Evolutionary conservation across 352 stramenopile species (phyloP), one percentile per base, ranked within the genome.

Genomic region (Phytophthora idaei): DNA sequence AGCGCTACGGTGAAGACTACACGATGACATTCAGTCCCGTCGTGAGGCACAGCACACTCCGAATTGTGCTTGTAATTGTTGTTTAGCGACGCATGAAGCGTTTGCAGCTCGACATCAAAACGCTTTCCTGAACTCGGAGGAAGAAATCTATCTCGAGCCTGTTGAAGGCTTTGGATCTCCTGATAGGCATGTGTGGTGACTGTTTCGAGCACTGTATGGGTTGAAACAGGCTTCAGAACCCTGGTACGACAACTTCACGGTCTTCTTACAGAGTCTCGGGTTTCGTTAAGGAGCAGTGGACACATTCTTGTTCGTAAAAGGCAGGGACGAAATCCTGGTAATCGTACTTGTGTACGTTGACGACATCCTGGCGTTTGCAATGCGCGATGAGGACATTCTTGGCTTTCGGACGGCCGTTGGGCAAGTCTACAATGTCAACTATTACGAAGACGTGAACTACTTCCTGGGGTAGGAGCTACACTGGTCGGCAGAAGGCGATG

Each of bases 11-110:
- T 14, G 52, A 70, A 1, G 73, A 84, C 51, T 84, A 74, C 57
- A 74, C 71, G 0, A 51, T 78, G 37, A 84, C 73, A 0, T 80
- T 77, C 57, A 65, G 48, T 11, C 66, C 67, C 4, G 39, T 46
- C 39, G 39, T 46, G n/a, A 5, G 14, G 5, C 39, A 46, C 39
- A 11, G 39, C 5, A 46, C 39, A 3, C 65, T 79, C 0, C 57
- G 61, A 2, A 1, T 67, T 0, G 47, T 74, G 39, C n/a, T 46
- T 11, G 61, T 53, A 1, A n/a, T 73, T 11, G 61, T 37, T 5
- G 47, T 69, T 1, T 0, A 32, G 5, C 34, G 41, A 21, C 32
- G 44, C 17, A 69, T 61, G 59, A 28, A 47, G n/a, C 51, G 54
- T 8, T 11, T 44, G 17, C 67, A 72, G 8, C 32, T 75, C 0